Conservation (phyloP, 352 stramenopile genomes). For the Globisporangium radiosum region DNA sequence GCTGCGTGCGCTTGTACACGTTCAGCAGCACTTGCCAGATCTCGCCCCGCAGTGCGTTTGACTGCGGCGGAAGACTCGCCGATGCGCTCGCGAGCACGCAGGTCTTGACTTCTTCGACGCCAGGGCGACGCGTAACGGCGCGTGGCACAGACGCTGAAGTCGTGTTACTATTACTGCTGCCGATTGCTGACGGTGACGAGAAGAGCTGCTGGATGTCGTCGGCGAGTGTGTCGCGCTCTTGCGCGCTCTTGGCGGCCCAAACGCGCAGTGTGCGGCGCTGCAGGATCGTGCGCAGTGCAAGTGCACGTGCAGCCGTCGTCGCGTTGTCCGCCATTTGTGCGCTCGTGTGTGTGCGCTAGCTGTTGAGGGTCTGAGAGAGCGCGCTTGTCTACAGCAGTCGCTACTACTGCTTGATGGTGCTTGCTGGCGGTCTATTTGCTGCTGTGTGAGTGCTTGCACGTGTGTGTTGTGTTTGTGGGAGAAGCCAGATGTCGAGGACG, state of each 20-base stretch:
- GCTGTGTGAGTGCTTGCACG: too few relatives aligned
- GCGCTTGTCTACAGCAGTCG: too few relatives aligned
- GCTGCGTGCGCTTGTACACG: constrained; percentile 75
- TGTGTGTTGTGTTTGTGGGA: too few relatives aligned
- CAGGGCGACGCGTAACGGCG: constrained; percentile 65
- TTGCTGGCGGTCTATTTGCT: too few relatives aligned
- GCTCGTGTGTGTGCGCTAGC: constrained; percentile 46
- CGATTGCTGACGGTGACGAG: constrained; percentile 28
- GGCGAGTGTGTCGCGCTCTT: constrained; percentile 47
- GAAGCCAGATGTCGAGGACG: too few relatives aligned
- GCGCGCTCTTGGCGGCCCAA: constrained; percentile 47
- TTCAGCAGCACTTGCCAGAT: constrained; percentile 82
- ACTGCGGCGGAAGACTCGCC: constrained; percentile 43
- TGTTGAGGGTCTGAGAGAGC: too few relatives aligned
- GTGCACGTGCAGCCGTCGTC: constrained; percentile 45
- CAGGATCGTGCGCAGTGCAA: constrained; percentile 45
- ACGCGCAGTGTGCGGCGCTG: constrained; percentile 40
- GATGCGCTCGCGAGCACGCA: constrained; percentile 45
- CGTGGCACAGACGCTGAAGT: constrained; percentile 17
- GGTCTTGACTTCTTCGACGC: constrained; percentile 61
- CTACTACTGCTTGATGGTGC: too few relatives aligned
- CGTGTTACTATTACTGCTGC: neutral
- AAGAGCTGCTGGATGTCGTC: constrained; percentile 59
- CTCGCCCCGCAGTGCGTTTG: constrained; percentile 44
- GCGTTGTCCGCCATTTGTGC: constrained; percentile 25